phyloP scores from a whole-genome alignment of 257 asterid genomes.

The Solanum boliviense region DNA sequence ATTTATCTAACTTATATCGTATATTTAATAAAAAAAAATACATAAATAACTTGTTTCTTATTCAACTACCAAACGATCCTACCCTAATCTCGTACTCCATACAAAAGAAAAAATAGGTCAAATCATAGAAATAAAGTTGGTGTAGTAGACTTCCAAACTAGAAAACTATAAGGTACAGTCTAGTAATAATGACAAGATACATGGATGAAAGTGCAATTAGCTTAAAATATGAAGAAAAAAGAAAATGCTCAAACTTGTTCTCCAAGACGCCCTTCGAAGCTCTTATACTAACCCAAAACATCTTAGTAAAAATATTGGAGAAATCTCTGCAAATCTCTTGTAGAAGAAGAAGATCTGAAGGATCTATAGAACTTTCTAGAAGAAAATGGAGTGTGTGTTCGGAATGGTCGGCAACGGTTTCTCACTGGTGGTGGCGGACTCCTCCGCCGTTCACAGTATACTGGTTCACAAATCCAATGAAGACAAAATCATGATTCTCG shows the following conservation, averaged over 20 bases:
- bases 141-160: background rate
- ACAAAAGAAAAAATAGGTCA: background rate
- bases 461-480: slow-evolving; percentile 92
- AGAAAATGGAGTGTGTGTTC: slow-evolving; percentile 81
- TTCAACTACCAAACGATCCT: too few species aligned
- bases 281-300: background rate
- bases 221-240: background rate
- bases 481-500: slow-evolving; percentile 88
- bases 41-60: too few species aligned
- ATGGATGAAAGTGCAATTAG: background rate
- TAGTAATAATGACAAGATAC: background rate
- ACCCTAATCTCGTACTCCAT: too few species aligned
- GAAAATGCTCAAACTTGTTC: slow-evolving; percentile 24
- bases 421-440: slow-evolving; percentile 80
- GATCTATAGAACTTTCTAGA: background rate
- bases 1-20: rapidly evolving
- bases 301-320: background rate
- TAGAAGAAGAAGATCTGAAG: background rate
- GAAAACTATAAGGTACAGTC: background rate
- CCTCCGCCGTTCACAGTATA: slow-evolving; percentile 95
- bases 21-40: too few species aligned
- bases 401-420: slow-evolving; percentile 84
- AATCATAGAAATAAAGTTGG: background rate
- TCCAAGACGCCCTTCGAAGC: slow-evolving; percentile 41
- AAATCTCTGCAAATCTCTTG: background rate